Base-by-base conservation (phyloP, 2,329 filamentous ascomycete species). In the Tolypocladium cylindrosporum region DNA sequence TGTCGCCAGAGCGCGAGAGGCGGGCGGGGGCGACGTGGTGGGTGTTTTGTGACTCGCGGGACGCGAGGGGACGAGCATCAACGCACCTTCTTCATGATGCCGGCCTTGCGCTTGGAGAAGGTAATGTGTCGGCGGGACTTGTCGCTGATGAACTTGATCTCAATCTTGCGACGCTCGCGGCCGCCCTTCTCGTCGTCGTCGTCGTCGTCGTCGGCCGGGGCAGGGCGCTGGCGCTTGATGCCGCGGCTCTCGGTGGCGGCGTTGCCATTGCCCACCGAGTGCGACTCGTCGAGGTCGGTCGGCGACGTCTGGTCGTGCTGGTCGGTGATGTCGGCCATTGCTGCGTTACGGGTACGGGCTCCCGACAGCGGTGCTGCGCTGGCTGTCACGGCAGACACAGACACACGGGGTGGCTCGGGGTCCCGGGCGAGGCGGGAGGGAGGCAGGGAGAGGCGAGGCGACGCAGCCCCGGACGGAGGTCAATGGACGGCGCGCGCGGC, bases 61-160 rank as follows among this genome's bases (percentile, higher is more conserved):
- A 7, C 1, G 16, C 6, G 48, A n/a, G 3, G 13, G 27, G 43
- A 11, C 27, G 45, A 11, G 45, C 48, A 21, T 34, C 39, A 11
- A 81, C 86, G 66, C 74, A 97, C 94, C 91, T 97, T 97, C 84
- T 99, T 97, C 94, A 99, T 97, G 76, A 99, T 97, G 68, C 94
- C 94, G 58, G 94, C 94, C 82, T 99, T 99, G 75, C 94, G 91
- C 86, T 99, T 99, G 67, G 93, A 97, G 76, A 99, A 97, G 69
- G 94, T 97, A 74, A 97, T 99, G 80, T 99, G 94, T 63, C 94
- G 89, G 78, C 94, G 91, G 78, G 93, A 97, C 82, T 99, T 99
- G 79, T 99, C 94, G 77, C 92, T 93, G 76, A 99, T 99, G 79
- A 99, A 99, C 84, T 99, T 99, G 80, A 99, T 99, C 78, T 99